Evolutionary conservation across 1,284 basidiomycete genomes (phyloP), one percentile per base, ranked within the genome.

Genomic region (Peniophora sp.): DNA sequence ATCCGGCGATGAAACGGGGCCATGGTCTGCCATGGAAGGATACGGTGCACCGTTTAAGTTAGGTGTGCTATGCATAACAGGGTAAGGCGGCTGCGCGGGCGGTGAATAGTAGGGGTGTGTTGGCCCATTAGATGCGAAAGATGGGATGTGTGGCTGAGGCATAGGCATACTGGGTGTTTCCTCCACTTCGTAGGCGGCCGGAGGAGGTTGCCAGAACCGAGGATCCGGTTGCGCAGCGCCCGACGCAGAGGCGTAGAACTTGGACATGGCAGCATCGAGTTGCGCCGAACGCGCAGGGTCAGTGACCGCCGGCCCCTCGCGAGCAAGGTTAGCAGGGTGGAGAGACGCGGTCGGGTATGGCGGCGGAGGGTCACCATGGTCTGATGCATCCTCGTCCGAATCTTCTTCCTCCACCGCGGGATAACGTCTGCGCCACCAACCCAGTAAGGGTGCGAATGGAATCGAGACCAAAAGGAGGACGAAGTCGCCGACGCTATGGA

Each of bases 401-500:
- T 53, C 49, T n/a, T 49, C 53, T 35, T 52, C 52, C 39, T 57
- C 54, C 12, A 57, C 35, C 2, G 54, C 37, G 37, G 18, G 37
- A n/a, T 20, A 53, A 24, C 55, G 47, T 35, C 65, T 60, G 58
- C 27, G 62, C 68, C 77, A 80, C 65, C 70, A 76, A 2, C 69
- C 66, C 45, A 69, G 55, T 15, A 70, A 63, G 45, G 73, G 60
- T 49, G 73, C 72, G 52, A 81, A 54, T 1, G 86, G 85, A 43
- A 81, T 69, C 46, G 71, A 71, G 23, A 74, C 62, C 3, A 85
- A 53, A 20, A 81, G 69, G 47, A 84, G 70, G n/a, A 79, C 39
- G 51, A 89, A 75, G 61, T 88, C 87, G 23, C 83, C 82, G 42
- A 82, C 58, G 61, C 80, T 77, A 48, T 75, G 70, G 18, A 71